phyloP scores from a whole-genome alignment of 1,284 basidiomycete species.

The Mycosarcoma maydis region DNA sequence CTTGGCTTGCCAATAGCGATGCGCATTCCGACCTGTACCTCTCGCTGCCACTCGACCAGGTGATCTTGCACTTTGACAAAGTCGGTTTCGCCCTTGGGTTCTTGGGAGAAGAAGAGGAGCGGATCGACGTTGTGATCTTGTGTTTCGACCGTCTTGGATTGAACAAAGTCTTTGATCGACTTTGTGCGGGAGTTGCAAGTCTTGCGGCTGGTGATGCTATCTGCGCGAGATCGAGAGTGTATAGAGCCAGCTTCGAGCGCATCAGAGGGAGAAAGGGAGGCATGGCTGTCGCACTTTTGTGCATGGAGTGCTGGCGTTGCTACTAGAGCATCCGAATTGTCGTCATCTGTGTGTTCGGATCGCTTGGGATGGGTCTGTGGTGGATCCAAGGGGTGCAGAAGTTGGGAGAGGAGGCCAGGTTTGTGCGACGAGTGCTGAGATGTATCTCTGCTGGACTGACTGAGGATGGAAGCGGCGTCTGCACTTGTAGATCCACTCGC shows the following conservation, averaged over 20 bases:
- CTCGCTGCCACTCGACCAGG: slow-evolving; percentile 55
- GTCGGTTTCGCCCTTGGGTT: slow-evolving; percentile 51
- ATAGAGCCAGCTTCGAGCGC: slow-evolving; percentile 8
- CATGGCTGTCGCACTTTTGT: neutral
- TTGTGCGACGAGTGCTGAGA: slow-evolving; percentile 10
- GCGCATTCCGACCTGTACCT: slow-evolving; percentile 53
- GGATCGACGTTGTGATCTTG: slow-evolving; percentile 37
- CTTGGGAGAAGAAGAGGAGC: slow-evolving; percentile 41
- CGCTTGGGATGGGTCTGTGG: slow-evolving; percentile 12
- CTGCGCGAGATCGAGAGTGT: slow-evolving; percentile 11
- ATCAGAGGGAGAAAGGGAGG: slow-evolving; percentile 1
- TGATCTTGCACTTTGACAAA: slow-evolving; percentile 40
- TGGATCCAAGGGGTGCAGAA: slow-evolving; percentile 6
- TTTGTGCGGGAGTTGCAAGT: slow-evolving; percentile 30
- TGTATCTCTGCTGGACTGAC: slow-evolving; percentile 13
- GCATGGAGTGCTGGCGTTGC: no score
- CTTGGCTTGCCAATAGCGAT: slow-evolving; percentile 55
- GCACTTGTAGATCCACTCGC: slow-evolving; percentile 3
- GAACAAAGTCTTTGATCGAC: slow-evolving; percentile 22
- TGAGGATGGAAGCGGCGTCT: slow-evolving; percentile 25
- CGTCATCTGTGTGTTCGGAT: slow-evolving; percentile 1
- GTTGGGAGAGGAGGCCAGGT: slow-evolving; percentile 14
- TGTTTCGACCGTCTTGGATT: slow-evolving; percentile 6
- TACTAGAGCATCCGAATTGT: slow-evolving; percentile 3
- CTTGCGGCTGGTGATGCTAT: slow-evolving; percentile 38